Evolutionary conservation across 2,329 filamentous ascomycete genomes (phyloP), one percentile per base, ranked within the genome.

Genomic region (Verticillium isaacii): DNA sequence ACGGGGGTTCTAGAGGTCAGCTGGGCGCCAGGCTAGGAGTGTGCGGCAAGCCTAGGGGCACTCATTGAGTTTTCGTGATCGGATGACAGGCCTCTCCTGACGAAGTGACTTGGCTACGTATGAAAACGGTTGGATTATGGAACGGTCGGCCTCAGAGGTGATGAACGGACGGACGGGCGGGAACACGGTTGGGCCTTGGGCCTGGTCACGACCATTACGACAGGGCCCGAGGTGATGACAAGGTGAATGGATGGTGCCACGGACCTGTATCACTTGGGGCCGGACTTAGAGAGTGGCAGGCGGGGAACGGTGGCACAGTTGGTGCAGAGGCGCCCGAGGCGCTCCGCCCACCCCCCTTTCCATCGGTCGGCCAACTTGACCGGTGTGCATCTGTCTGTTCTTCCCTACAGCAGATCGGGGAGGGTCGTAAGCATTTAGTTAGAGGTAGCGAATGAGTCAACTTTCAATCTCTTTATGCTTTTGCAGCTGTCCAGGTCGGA

Each of bases 1-100:
- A 5, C 70, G 74, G 62, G 71, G 71, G 58, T 72, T 77, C 60
- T 78, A 56, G 54, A 19, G 23, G 54, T 14, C 29, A 5, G 9
- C 34, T 14, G 23, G 8, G 45, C 45, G 45, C 19, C 14, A 14
- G 5, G 34, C 34, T 9, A 6, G 34, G 34, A 36, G 11, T 5
- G 14, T 3, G 34, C 34, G 34, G 11, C 34, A 8, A 36, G 34
- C 34, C 34, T 36, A 11, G 34, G 34, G 7, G 5, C 2, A 8
- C 45, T n/a, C 11, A 23, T 12, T 8, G n/a, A n/a, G 6, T 19
- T 23, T 25, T 50, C 12, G 19, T 50, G 45, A 50, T 23, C 45
- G 5, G 19, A 50, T n/a, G 45, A n/a, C 45, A 50, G 19, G 45
- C 45, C 9, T 29, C 29, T 29, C 29, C n/a, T 50, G 45, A 50